Evolutionary conservation across 495 filamentous ascomycete species (phyloP), one percentile per base, ranked within the genome.

Genomic region (Tuber microsphaerosporum): DNA sequence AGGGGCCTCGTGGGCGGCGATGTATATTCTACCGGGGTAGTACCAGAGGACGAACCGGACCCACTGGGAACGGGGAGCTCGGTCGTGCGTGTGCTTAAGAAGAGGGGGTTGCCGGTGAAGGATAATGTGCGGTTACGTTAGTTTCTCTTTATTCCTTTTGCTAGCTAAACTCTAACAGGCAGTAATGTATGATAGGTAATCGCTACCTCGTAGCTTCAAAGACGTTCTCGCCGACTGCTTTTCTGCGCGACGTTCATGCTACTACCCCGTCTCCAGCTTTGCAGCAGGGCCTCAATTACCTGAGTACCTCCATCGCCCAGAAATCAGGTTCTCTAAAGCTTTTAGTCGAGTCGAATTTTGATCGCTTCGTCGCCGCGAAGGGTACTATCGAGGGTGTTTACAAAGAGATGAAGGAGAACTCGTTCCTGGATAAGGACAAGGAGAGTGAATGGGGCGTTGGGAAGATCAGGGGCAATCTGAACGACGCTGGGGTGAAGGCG

Each of bases 361-460:
- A 99, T 84, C 91, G 94, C 45, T 99, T 99, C 84, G 94, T 99
- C 45, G 90, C 91, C 17, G 95, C 96, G 10, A 99, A 99, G 83
- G 91, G 93, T 5, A 97, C 94, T 10, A 98, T 99, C 77, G 95
- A 99, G 84, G 94, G 94, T 85, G 95, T 99, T 51, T 99, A 99
- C 84, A 94, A 89, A 48, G 96, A 98, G 84, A 98, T 99, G 95
- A 93, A 94, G 72, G 97, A 97, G 86, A 97, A 97, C 83, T 76
- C 74, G 22, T 82, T 82, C 41, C 75, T 82, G n/a, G 94, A 94
- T 9, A 85, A 97, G 56, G 87, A 90, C 19, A 97, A 96, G 82
- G 95, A 99, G 83, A 94, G 92, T 77, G 95, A 99, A 81, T 99
- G 96, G 76, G 95, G 96, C 44, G 91, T 97, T 72, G 88, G 90